Percentiles rank a stretch among this genome's conserved stretches.
phyloP scores from a whole-genome alignment of 2,329 filamentous ascomycete species.

The Fusarium sp. region DNA sequence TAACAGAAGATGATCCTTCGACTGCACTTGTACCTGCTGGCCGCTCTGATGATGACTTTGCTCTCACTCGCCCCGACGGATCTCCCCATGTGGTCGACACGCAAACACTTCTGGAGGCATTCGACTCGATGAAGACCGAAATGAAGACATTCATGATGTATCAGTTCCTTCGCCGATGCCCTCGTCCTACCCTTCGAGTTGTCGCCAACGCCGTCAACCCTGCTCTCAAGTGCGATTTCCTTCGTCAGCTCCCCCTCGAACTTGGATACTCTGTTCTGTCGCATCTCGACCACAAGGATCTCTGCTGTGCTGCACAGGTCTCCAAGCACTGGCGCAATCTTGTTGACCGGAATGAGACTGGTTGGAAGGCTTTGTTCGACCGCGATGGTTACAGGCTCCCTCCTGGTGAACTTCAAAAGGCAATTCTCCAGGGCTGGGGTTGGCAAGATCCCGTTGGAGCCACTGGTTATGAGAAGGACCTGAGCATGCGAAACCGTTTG shows the following conservation, averaged over 20 bases:
- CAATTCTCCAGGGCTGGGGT: constrained; percentile 93
- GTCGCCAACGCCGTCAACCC: constrained; percentile 93
- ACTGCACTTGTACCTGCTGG: constrained; percentile 46
- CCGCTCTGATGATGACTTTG: constrained; percentile 41
- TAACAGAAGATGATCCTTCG: constrained; percentile 48
- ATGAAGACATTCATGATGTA: constrained; percentile 98
- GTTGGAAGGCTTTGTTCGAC: constrained; percentile 94
- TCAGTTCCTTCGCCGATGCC: constrained; percentile 88
- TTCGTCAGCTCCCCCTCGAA: constrained; percentile 85
- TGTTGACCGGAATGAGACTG: constrained; percentile 91
- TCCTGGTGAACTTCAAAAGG: constrained; percentile 83
- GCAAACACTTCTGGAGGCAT: constrained; percentile 87
- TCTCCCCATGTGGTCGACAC: constrained; percentile 75
- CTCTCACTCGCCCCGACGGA: constrained; percentile 45
- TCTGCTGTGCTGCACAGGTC: constrained; percentile 91
- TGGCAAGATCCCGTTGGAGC: constrained; percentile 89
- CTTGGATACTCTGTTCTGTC: constrained; percentile 88
- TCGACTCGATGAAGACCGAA: constrained; percentile 89
- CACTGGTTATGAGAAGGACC: constrained; percentile 82
- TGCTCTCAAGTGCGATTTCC: constrained; percentile 92
- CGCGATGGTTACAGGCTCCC: constrained; percentile 83
- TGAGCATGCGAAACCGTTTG: constrained; percentile 70
- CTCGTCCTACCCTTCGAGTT: constrained; percentile 87
- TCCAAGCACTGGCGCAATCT: constrained; percentile 94
- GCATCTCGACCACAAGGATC: constrained; percentile 85